Conservation (phyloP, 1,284 basidiomycete genomes). For the Malassezia globosa region DNA sequence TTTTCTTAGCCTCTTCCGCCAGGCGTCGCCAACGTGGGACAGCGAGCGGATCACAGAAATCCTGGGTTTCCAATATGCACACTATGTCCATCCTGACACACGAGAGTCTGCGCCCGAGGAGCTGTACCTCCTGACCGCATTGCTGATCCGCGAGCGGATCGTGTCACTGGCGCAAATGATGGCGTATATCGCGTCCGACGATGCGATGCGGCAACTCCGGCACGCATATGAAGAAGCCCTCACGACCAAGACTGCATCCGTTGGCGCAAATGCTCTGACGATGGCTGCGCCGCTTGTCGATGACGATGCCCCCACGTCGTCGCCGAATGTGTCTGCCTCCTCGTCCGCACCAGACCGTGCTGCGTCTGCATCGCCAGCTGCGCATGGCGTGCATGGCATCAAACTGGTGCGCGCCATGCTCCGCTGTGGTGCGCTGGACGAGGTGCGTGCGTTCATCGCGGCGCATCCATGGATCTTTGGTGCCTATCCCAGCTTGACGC, state of each 20-base stretch:
- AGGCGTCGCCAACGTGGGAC: conserved; percentile 73
- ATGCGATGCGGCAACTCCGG: conserved; percentile 49
- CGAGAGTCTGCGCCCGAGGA: conserved; percentile 57
- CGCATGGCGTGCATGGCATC: conserved; percentile 65
- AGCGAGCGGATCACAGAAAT: conserved; percentile 52
- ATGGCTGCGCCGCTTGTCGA: conserved; percentile 75
- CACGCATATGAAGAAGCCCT: conserved; percentile 61
- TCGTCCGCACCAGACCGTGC: conserved; percentile 38
- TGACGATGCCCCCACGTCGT: conserved; percentile 50
- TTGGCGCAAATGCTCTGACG: conserved; percentile 63
- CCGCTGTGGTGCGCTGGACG: conserved; percentile 67
- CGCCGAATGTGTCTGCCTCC: conserved; percentile 24
- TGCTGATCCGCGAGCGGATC: conserved; percentile 77
- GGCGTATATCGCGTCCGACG: conserved; percentile 57
- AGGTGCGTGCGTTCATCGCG: conserved; percentile 65
- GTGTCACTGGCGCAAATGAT: conserved; percentile 74
- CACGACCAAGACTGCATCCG: conserved; percentile 53
- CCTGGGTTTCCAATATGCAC: conserved; percentile 85
- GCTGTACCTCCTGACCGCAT: conserved; percentile 69
- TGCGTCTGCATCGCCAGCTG: conserved; percentile 51
- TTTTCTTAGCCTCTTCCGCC: conserved; percentile 72
- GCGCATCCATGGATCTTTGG: conserved; percentile 77
- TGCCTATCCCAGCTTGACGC: conserved; percentile 66
- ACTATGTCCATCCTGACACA: conserved; percentile 57
- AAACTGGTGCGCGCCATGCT: conserved; percentile 71